These are phyloP conservation scores for Stachybotrys chartarum DNA, from an alignment of 2,329 filamentous ascomycete genomes.

Conservation along the genomic window DNA sequence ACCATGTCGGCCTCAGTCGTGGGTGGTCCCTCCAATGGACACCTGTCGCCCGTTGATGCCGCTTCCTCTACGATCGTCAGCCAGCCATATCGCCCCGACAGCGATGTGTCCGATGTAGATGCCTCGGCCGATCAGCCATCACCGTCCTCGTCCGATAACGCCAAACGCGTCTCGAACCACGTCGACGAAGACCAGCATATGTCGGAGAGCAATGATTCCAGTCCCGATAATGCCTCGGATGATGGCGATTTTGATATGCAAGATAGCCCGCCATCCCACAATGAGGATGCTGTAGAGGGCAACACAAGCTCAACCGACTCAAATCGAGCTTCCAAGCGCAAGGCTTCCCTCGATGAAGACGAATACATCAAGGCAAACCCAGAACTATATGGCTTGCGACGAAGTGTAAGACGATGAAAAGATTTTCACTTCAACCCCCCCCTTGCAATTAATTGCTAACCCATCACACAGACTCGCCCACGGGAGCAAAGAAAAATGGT, in stretches of 20 bases:
- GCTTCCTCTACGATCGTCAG: constrained; percentile 29
- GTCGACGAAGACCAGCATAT: constrained; percentile 29
- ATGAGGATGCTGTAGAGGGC: constrained; percentile 41
- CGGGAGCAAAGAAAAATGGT: constrained; percentile 52
- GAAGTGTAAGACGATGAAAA: constrained; percentile 64
- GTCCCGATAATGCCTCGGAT: constrained; percentile 50
- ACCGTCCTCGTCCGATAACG: constrained; percentile 33
- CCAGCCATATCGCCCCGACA: constrained; percentile 42
- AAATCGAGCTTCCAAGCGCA: constrained; percentile 65
- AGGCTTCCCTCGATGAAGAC: constrained; percentile 61
- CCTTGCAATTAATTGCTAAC: constrained; percentile 22
- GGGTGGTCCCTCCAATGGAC: constrained; percentile 59
- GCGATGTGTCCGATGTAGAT: constrained; percentile 69
- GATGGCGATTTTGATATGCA: constrained; percentile 74
- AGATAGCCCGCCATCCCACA: constrained; percentile 42
- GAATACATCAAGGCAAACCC: constrained; percentile 87
- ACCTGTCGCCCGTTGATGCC: constrained; percentile 48
- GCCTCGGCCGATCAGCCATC: constrained; percentile 41
- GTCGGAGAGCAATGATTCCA: constrained; percentile 40
- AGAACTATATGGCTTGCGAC: constrained; percentile 85
- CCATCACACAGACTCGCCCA: constrained; percentile 41
- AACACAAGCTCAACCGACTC: constrained; percentile 67
- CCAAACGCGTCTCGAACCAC: constrained; percentile 33
- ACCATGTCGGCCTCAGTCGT: constrained; percentile 58
- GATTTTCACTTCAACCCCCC: constrained; percentile 7